Conservation (phyloP, 2,329 filamentous ascomycete genomes). For the Fusarium sp. region DNA sequence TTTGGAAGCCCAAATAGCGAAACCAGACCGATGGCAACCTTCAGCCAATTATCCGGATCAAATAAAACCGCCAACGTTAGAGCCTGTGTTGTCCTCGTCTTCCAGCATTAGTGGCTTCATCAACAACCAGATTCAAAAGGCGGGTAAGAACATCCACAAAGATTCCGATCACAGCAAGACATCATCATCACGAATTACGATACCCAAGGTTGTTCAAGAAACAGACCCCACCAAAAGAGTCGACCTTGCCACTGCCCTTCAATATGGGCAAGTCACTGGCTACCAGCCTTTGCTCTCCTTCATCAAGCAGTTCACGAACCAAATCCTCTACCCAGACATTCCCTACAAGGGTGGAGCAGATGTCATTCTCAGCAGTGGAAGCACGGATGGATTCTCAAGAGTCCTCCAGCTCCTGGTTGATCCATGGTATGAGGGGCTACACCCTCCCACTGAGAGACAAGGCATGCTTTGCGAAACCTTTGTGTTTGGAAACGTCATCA, state of each 20-base stretch:
- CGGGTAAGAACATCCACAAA: neutral
- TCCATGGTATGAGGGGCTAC: slow-evolving; percentile 76
- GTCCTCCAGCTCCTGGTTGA: slow-evolving; percentile 79
- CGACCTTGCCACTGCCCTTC: slow-evolving; percentile 83
- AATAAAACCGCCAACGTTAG: slow-evolving; percentile 32
- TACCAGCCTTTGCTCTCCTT: slow-evolving; percentile 84
- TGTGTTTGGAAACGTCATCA: slow-evolving; percentile 81
- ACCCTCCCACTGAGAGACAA: slow-evolving; percentile 76
- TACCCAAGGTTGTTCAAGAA: slow-evolving; percentile 74
- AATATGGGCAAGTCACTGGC: slow-evolving; percentile 86
- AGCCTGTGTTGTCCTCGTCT: neutral
- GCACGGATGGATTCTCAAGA: slow-evolving; percentile 88
- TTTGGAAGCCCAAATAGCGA: slow-evolving; percentile 81
- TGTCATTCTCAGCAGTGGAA: slow-evolving; percentile 81
- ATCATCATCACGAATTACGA: slow-evolving; percentile 65
- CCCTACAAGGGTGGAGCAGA: slow-evolving; percentile 83
- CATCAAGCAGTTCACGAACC: slow-evolving; percentile 79
- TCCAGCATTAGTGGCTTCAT: neutral
- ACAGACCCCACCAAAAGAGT: slow-evolving; percentile 75
- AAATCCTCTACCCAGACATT: slow-evolving; percentile 82
- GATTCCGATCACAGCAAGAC: slow-evolving; percentile 53
- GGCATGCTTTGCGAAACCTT: slow-evolving; percentile 84
- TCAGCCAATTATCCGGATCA: slow-evolving; percentile 68
- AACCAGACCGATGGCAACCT: slow-evolving; percentile 79
- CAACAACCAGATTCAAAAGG: neutral